phyloP scores from a whole-genome alignment of 345 rosid genomes.

The Microcos paniculata region DNA sequence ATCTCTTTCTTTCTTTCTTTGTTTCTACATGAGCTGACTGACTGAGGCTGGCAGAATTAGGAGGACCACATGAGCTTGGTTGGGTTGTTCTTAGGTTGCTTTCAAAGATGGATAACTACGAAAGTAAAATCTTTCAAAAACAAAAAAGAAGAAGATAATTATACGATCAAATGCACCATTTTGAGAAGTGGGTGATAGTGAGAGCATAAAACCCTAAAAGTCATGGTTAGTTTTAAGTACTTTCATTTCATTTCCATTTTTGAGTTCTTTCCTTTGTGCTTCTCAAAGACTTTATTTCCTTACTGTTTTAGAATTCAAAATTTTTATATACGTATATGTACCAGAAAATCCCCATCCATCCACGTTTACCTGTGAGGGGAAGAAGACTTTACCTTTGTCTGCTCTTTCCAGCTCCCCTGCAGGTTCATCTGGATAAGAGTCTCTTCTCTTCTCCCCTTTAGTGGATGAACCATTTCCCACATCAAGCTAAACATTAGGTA shows the following conservation, averaged over 20 bases:
- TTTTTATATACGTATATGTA: too few relatives aligned
- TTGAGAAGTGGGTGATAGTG: constrained; percentile 38
- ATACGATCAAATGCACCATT: constrained; percentile 26
- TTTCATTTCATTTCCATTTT: constrained; percentile 34
- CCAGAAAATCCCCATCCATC: too few relatives aligned
- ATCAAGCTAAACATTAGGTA: not conserved
- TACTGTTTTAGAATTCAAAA: too few relatives aligned
- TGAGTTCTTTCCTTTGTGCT: not conserved
- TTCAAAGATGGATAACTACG: constrained; percentile 59
- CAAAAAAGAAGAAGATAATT: not conserved
- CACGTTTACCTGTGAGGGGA: too few relatives aligned
- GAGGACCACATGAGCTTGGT: constrained; percentile 70
- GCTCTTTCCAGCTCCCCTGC: not conserved
- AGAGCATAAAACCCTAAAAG: constrained; percentile 37
- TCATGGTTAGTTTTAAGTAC: constrained; percentile 30
- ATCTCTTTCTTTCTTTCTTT: constrained; percentile 2
- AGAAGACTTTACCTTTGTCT: not conserved
- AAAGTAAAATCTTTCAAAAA: not conserved
- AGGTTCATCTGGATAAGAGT: constrained; percentile 12
- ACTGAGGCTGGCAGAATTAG: constrained; percentile 49
- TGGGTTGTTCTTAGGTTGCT: constrained; percentile 74
- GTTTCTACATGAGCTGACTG: constrained; percentile 35
- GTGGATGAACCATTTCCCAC: constrained; percentile 44
- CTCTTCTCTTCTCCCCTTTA: not conserved
- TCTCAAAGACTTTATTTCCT: too few relatives aligned